A percentile compares a stretch with the other conserved stretches of the same genome.
Evolutionary conservation across 257 asterid genomes (phyloP).

Genomic region (Marsdenia floribunda): DNA sequence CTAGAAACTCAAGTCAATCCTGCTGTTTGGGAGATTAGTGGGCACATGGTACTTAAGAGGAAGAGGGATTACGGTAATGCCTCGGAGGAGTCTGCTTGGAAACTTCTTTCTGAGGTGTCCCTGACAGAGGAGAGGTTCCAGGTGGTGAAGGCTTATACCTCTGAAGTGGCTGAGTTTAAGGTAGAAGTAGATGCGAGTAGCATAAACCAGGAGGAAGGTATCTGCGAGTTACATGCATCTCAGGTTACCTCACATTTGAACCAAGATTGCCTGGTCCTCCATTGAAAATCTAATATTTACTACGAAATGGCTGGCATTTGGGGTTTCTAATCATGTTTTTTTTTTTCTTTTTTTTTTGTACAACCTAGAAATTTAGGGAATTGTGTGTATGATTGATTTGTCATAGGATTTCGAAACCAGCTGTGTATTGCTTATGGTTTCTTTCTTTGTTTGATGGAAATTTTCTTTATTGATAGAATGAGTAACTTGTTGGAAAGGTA

Average conservation of each 20-base stretch:
- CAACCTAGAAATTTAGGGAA: not conserved
- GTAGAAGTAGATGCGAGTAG: constrained; percentile 18
- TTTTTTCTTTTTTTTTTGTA: not conserved
- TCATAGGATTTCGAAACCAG: not conserved
- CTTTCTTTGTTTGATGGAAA: not conserved
- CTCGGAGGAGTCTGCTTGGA: constrained; percentile 53
- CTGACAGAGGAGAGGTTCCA: constrained; percentile 43
- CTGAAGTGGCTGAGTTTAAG: constrained; percentile 42
- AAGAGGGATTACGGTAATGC: constrained; percentile 57
- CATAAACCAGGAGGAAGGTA: constrained; percentile 21
- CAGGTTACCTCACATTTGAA: constrained; percentile 33
- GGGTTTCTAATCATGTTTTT: not conserved
- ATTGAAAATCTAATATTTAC: constrained; percentile 13
- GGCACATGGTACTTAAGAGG: constrained; percentile 67
- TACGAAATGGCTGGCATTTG: not conserved
- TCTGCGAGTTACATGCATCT: constrained; percentile 25
- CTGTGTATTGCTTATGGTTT: not conserved
- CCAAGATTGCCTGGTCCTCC: constrained; percentile 44
- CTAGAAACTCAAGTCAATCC: constrained; percentile 71
- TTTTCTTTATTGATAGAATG: not conserved
- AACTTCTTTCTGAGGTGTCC: constrained; percentile 62
- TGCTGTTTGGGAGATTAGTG: constrained; percentile 78
- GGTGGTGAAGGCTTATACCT: constrained; percentile 29
- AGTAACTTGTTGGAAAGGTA: not conserved
- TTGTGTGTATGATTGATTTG: not conserved